Conservation (phyloP, 192 early-diverging fungal genomes). For the Coemansia biformis region DNA sequence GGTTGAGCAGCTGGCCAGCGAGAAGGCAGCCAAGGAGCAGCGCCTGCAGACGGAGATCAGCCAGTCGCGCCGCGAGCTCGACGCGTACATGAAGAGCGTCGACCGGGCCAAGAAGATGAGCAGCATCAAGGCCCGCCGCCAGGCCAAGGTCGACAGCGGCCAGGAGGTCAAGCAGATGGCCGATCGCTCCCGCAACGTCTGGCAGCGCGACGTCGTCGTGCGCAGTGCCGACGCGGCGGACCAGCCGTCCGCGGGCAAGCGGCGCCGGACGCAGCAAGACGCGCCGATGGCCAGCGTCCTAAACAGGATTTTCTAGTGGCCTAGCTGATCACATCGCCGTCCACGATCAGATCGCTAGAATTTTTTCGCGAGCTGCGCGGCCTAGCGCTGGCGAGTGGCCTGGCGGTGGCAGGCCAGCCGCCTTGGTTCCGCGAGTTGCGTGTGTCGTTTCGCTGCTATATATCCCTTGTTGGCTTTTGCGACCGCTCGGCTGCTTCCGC, state of each 20-base stretch:
- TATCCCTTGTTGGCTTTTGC: too few relatives aligned
- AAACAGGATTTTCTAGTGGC: slow-evolving; percentile 15
- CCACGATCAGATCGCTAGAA: too few relatives aligned
- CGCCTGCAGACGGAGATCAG: slow-evolving; percentile 74
- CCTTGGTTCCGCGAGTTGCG: too few relatives aligned
- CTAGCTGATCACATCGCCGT: too few relatives aligned
- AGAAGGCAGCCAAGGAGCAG: slow-evolving; percentile 72
- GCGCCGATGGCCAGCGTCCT: slow-evolving; percentile 7
- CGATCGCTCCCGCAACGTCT: slow-evolving; percentile 45
- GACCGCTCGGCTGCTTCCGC: too few relatives aligned
- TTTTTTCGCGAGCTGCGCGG: too few relatives aligned
- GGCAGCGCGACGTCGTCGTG: slow-evolving; percentile 61
- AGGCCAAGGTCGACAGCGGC: slow-evolving; percentile 21
- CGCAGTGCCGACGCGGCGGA: slow-evolving; percentile 39
- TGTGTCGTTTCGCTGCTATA: too few relatives aligned
- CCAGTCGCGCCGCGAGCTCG: slow-evolving; percentile 81
- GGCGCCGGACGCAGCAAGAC: slow-evolving; percentile 7
- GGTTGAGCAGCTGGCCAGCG: slow-evolving; percentile 83
- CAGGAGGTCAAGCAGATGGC: slow-evolving; percentile 48
- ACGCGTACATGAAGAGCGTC: slow-evolving; percentile 82
- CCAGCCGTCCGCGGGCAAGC: slow-evolving; percentile 7
- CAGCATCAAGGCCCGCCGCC: slow-evolving; percentile 67
- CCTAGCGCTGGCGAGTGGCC: too few relatives aligned
- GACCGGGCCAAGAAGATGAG: slow-evolving; percentile 81
- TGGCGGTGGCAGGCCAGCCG: too few relatives aligned